phyloP scores from a whole-genome alignment of 2,329 filamentous ascomycete genomes.

The Fusarium sp. region DNA sequence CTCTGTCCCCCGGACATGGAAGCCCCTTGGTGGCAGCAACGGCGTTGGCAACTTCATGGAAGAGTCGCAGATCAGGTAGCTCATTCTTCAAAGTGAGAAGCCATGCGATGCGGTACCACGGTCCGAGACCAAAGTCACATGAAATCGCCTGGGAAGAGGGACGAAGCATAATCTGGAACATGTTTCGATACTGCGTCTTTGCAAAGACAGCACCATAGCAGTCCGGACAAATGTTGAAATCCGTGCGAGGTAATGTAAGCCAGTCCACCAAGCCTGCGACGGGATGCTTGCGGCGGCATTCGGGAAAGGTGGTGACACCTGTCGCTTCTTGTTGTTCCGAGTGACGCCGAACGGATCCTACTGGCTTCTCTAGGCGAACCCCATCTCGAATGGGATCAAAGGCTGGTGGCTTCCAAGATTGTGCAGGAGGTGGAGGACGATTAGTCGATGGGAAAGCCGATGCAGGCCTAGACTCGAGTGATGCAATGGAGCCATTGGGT shows the following conservation, averaged over 20 bases:
- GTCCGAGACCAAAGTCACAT: conserved; percentile 82
- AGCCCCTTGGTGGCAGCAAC: conserved; percentile 59
- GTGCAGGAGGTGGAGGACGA: conserved; percentile 38
- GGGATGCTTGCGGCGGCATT: conserved; percentile 75
- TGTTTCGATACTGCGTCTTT: conserved; percentile 73
- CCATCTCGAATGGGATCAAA: conserved; percentile 58
- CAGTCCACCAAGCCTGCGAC: conserved; percentile 78
- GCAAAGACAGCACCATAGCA: conserved; percentile 80
- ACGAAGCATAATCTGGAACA: conserved; percentile 71
- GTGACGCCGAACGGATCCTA: conserved; percentile 64
- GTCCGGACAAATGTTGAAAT: conserved; percentile 84
- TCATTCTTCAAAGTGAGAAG: conserved; percentile 80
- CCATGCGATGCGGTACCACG: conserved; percentile 89
- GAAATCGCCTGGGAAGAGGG: conserved; percentile 68
- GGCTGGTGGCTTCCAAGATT: conserved; percentile 60
- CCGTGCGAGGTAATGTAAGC: conserved; percentile 78
- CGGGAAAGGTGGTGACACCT: conserved; percentile 64
- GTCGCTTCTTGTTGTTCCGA: conserved; percentile 57
- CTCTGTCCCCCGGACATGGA: conserved; percentile 69
- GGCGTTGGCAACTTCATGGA: conserved; percentile 76
- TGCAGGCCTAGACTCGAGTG: conserved; percentile 39
- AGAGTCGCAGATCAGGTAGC: conserved; percentile 72
- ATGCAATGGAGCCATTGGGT: conserved; percentile 38
- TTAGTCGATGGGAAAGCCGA: conserved; percentile 44
- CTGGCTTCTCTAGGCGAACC: conserved; percentile 53